phyloP scores from a whole-genome alignment of 1,139 yeast genomes.

The Geotrichum europaeum region DNA sequence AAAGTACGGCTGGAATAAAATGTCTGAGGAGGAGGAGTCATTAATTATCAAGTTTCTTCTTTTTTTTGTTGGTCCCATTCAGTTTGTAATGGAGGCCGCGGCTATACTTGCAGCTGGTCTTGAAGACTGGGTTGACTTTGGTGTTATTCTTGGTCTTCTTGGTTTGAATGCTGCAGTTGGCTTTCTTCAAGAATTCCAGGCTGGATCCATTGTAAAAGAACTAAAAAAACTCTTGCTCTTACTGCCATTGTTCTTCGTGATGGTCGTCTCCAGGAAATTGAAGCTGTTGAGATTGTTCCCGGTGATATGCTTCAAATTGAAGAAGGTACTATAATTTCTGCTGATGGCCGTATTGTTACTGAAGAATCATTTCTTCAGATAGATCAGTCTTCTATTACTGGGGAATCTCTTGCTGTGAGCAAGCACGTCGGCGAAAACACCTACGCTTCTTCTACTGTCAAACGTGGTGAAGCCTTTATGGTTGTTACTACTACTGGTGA shows the following conservation, averaged over 20 bases:
- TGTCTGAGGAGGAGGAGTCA: conserved; percentile 91
- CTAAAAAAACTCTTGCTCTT: conserved; percentile 40
- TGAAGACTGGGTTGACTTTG: conserved; percentile 98
- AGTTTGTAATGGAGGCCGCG: conserved; percentile 98
- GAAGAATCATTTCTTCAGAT: conserved; percentile 87
- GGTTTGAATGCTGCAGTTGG: conserved; percentile 90
- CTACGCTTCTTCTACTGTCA: conserved; percentile 92
- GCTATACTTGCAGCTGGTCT: conserved; percentile 97
- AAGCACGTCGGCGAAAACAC: conserved; percentile 82
- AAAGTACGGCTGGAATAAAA: conserved; percentile 89
- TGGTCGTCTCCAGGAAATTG: conserved; percentile 56
- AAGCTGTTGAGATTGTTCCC: conserved; percentile 67
- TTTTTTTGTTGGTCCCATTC: conserved; percentile 97
- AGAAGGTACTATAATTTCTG: conserved; percentile 76
- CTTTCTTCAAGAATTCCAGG: conserved; percentile 88
- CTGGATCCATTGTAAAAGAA: conserved; percentile 44
- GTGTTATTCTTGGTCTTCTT: conserved; percentile 89
- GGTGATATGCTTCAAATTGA: conserved; percentile 75
- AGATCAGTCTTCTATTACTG: conserved; percentile 97
- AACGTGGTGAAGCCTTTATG: conserved; percentile 97
- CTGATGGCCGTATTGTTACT: conserved; percentile 90
- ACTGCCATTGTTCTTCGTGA: conserved; percentile 62
- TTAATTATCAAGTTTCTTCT: conserved; percentile 73
- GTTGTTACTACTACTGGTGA: conserved; percentile 95
- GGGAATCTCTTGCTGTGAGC: conserved; percentile 96